Conservation (phyloP, 345 rosid species). For the Rhizophora apiculata region DNA sequence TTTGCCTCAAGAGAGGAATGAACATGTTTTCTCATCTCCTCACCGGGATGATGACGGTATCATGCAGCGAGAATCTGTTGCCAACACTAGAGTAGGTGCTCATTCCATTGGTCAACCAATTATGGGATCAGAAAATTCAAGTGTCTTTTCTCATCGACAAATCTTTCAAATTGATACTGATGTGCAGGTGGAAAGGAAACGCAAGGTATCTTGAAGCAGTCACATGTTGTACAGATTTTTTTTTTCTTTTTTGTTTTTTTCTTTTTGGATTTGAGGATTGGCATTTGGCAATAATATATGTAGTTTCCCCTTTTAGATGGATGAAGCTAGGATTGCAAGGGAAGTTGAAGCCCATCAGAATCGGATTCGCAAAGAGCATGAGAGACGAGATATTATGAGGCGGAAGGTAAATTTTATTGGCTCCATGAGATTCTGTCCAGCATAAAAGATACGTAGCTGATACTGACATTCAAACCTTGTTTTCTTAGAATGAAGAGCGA, state of each 20-base stretch:
- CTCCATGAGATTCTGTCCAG: conserved; percentile 9
- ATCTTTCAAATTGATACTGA: conserved; percentile 36
- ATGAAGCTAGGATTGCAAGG: conserved; percentile 59
- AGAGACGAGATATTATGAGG: conserved; percentile 65
- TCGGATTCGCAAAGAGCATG: conserved; percentile 68
- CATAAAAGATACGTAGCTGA: conserved; percentile 5
- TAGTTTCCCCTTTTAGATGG: conserved; percentile 46
- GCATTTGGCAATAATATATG: conserved; percentile 16
- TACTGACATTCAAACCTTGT: conserved; percentile 26
- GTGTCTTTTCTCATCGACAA: conserved; percentile 39
- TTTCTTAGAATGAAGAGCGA: conserved; percentile 74
- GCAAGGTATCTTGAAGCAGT: conserved; percentile 37
- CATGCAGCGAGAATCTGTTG: conserved; percentile 44
- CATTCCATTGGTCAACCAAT: conserved; percentile 31
- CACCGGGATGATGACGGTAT: conserved; percentile 49
- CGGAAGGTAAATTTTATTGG: conserved; percentile 52
- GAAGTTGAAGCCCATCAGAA: conserved; percentile 69
- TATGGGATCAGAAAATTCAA: conserved; percentile 41
- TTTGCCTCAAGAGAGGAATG: conserved; percentile 57
- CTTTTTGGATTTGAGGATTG: neutral
- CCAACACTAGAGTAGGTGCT: conserved; percentile 38
- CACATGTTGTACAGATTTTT: neutral
- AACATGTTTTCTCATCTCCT: conserved; percentile 47
- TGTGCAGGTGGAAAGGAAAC: conserved; percentile 47
- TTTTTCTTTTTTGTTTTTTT: conserved; percentile 9